Evolutionary conservation across 371 early-diverging fungal genomes (phyloP).

Genomic region (Zopfochytrium polystomum): DNA sequence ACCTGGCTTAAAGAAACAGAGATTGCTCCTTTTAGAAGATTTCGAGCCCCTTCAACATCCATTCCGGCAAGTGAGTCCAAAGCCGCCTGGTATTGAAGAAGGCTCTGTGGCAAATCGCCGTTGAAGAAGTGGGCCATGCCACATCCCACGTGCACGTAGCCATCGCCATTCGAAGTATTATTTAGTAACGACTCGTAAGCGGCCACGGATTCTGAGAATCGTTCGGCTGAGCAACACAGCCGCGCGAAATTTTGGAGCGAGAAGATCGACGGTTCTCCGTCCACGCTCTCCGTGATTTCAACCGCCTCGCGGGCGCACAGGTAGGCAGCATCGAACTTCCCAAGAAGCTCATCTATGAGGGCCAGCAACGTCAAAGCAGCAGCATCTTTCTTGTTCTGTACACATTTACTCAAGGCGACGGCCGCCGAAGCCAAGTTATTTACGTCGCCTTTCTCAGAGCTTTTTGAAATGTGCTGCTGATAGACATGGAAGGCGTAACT

Average conservation of each 20-base stretch:
- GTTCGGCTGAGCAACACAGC: background rate
- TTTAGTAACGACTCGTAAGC: background rate
- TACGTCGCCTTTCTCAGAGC: background rate
- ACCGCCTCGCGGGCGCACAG: background rate
- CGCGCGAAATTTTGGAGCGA: background rate
- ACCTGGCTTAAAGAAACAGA: conserved; percentile 65
- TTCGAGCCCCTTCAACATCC: background rate
- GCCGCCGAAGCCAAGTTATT: background rate
- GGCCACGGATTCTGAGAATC: background rate
- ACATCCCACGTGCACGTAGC: background rate
- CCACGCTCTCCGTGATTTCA: background rate
- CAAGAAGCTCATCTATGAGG: background rate
- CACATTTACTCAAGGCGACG: background rate
- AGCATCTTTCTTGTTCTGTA: background rate
- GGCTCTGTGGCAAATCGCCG: background rate
- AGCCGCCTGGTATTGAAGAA: background rate
- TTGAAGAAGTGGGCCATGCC: background rate
- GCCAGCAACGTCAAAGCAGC: background rate
- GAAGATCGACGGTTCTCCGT: background rate
- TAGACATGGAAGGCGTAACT: background rate
- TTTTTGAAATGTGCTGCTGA: background rate
- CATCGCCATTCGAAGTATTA: background rate
- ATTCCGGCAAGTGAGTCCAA: background rate
- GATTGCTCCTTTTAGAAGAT: background rate
- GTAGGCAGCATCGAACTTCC: background rate